Evolutionary conservation across 2,329 filamentous ascomycete genomes (phyloP).

Genomic region (Phoma herbarum): DNA sequence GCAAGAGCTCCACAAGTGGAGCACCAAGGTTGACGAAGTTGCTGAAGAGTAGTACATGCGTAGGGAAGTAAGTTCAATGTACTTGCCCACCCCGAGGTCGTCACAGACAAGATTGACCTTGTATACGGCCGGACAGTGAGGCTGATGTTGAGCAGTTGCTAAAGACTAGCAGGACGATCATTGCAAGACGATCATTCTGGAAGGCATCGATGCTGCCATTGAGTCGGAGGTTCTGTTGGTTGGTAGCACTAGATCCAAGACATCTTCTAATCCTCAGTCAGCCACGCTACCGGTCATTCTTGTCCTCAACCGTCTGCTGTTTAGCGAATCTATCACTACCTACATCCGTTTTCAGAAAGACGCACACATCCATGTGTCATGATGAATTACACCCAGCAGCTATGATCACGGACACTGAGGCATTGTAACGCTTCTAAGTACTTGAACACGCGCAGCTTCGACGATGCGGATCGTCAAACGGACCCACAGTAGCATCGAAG

Average conservation of each 20-base stretch:
- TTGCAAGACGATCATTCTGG: background rate
- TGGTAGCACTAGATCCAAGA: background rate
- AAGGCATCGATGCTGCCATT: background rate
- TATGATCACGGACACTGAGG: background rate
- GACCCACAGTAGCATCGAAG: background rate
- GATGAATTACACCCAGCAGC: background rate
- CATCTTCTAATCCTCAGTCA: background rate
- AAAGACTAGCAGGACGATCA: background rate
- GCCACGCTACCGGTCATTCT: background rate
- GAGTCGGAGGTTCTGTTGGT: background rate
- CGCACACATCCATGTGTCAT: background rate
- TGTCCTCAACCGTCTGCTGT: background rate
- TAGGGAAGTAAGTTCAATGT: background rate
- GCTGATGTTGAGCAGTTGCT: background rate
- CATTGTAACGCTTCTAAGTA: background rate
- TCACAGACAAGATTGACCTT: too few species aligned
- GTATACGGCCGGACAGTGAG: too few species aligned
- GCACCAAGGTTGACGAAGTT: background rate
- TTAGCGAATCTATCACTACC: background rate
- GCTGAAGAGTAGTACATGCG: background rate
- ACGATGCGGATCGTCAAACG: background rate
- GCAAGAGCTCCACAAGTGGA: background rate
- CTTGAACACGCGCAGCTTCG: background rate
- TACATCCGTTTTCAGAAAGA: background rate
- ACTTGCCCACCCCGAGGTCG: background rate